Evolutionary conservation across 1,284 basidiomycete species (phyloP).

Genomic region (Apiotrichum laibachii): DNA sequence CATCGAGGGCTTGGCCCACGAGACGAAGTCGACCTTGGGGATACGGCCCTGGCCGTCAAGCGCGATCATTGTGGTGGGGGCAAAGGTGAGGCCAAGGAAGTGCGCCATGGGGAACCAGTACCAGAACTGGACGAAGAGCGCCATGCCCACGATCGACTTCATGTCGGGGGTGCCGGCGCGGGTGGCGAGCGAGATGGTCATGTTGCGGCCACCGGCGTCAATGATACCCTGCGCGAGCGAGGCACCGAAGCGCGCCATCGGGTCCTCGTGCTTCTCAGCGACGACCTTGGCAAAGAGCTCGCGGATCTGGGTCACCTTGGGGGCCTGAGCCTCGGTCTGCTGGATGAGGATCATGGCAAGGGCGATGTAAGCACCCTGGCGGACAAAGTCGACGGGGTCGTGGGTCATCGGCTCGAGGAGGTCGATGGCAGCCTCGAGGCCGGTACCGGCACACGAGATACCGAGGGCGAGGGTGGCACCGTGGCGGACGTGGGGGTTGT

Average conservation of each 20-base stretch:
- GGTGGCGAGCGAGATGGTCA: conserved; percentile 86
- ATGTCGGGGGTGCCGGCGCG: conserved; percentile 84
- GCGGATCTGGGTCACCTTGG: conserved; percentile 74
- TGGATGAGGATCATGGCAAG: conserved; percentile 94
- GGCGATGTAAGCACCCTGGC: conserved; percentile 92
- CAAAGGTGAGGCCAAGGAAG: conserved; percentile 84
- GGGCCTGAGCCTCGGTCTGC: conserved; percentile 82
- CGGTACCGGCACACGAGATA: conserved; percentile 95
- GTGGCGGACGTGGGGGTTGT: conserved; percentile 96
- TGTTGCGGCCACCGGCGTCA: conserved; percentile 92
- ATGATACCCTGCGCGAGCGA: conserved; percentile 91
- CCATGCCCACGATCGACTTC: conserved; percentile 90
- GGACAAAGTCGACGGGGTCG: conserved; percentile 93
- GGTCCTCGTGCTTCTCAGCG: conserved; percentile 92
- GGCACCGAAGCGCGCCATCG: conserved; percentile 94
- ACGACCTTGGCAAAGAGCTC: conserved; percentile 83
- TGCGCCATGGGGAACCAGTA: conserved; percentile 99
- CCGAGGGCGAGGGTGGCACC: conserved; percentile 84
- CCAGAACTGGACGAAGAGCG: conserved; percentile 96
- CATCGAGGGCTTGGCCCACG: conserved; percentile 78
- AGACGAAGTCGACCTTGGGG: conserved; percentile 84
- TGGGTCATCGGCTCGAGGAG: conserved; percentile 95
- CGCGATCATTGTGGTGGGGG: conserved; percentile 89
- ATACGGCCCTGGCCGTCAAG: conserved; percentile 80
- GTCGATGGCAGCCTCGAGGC: conserved; percentile 87